A percentile compares a stretch with the other conserved stretches of the same genome.
phyloP scores from a whole-genome alignment of 768 basidiomycete genomes.

The Podaxis mareebaensis region DNA sequence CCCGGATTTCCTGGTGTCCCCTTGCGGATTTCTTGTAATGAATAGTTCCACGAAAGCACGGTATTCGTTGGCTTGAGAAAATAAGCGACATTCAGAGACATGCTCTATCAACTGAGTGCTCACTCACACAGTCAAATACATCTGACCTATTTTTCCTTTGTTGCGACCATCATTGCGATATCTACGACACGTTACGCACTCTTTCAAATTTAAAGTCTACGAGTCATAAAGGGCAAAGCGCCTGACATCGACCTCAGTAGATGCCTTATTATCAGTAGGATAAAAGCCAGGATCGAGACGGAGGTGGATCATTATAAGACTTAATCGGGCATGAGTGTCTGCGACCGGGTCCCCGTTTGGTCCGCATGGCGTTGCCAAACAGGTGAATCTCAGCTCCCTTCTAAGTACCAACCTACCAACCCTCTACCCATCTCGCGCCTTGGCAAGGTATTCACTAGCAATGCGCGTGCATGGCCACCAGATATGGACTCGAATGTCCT shows the following conservation, averaged over 20 bases:
- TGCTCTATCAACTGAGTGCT: background rate
- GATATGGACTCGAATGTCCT: too few species aligned
- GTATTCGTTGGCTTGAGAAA: conserved; percentile 47
- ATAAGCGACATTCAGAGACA: background rate
- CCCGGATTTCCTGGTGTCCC: conserved; percentile 33
- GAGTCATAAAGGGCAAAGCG: conserved; percentile 36
- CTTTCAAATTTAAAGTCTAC: conserved; percentile 47
- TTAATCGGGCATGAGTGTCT: too few species aligned
- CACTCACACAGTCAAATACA: conserved; percentile 44
- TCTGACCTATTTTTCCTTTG: conserved; percentile 42
- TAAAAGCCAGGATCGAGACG: too few species aligned
- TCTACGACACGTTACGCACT: conserved; percentile 45
- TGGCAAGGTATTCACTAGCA: too few species aligned
- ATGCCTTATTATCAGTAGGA: conserved; percentile 21
- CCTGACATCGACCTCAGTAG: conserved; percentile 52
- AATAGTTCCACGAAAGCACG: conserved; percentile 50
- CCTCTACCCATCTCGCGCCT: too few species aligned
- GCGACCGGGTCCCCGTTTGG: too few species aligned
- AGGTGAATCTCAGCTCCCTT: too few species aligned
- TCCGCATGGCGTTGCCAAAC: too few species aligned
- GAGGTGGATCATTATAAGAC: too few species aligned
- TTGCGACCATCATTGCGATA: conserved; percentile 49
- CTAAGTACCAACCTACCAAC: too few species aligned
- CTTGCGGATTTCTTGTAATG: conserved; percentile 51
- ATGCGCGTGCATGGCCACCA: too few species aligned